Base-by-base conservation (phyloP, 768 basidiomycete genomes). In the Pleurotus eryngii region DNA sequence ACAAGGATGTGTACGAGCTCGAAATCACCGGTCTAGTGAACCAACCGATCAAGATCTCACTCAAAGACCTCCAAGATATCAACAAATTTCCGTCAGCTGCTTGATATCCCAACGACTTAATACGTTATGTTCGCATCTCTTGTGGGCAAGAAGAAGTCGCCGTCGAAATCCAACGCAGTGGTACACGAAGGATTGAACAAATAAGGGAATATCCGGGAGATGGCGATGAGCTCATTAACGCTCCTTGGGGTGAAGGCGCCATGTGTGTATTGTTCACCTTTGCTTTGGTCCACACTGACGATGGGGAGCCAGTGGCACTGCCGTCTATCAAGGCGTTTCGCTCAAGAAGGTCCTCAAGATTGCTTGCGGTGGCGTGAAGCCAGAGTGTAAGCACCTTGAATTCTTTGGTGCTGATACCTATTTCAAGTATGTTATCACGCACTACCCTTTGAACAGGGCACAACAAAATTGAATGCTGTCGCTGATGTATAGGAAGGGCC, bases 351-450 rank as follows among this genome's bases (percentile, higher is more conserved):
- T 82, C 2, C 71, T 82, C 46, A 82, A 82, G 64, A 63, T 70
- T 35, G 81, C 81, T 0, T 82, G 79, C 59, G 80, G 80, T 2
- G 82, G 81, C 15, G 67, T 81, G 40, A 64, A 69, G 17, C 76
- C 78, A 11, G 76, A 80, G 39, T 78, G 75, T 50, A 60, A 76
- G 61, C 81, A 82, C 62, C 69, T 82, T 60, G 81, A 83, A 64
- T 79, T 82, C 64, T 76, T 82, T 58, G 81, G 81, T 20, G 81
- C 80, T 5, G 81, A 83, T 59, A 82, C 81, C 1, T 82, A 82
- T 64, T 81, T 81, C 72, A 80, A 80, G 81, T 78, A 39, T 39
- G 71, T 57, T 26, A 15, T 48, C 35, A 35, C 42, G 22, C 26
- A 12, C 24, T 18, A 37, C 24, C 20, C 37, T 22, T 46, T 40